Base-by-base conservation (phyloP, 2,329 filamentous ascomycete genomes). In the Penicillium sp. region DNA sequence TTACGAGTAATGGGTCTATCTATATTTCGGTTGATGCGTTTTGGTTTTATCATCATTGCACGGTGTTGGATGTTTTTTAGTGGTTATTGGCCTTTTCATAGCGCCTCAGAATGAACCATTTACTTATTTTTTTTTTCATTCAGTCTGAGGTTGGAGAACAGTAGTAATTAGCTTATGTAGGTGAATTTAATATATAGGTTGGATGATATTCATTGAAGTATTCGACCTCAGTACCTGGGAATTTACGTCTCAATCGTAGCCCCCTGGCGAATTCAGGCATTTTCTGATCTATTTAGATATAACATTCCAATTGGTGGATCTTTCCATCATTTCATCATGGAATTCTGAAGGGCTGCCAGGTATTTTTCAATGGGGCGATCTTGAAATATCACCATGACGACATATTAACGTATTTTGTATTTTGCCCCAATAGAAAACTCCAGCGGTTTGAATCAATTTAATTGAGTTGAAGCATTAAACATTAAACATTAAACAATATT, bases 1-100 rank as follows among this genome's bases (percentile, higher is more conserved):
- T 22, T 74, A 72, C 55, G 67, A 68, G 50, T 74, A 51, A 62
- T 49, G 32, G 48, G 9, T 42, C 31, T 38, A 13, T 31, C 2
- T 14, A 8, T 34, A 18, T 26, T 49, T 20, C 8, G n/a, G 37
- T 48, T 24, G 18, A 50, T 46, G 32, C 40, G 39, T 45, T 34
- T 26, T 22, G 18, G 9, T 29, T 53, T 43, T 22, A 14, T 47
- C 43, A 39, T 38, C 37, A 43, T 54, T 57, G 31, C 31, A 14
- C 31, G 50, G 55, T 39, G 32, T 56, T 57, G 18, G 46, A 20
- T 38, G 24, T 56, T 34, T 34, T 40, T 43, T 43, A 14, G 24
- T 32, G 29, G 24, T 44, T 22, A 52, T 3, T 22, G 32, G 18
- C 42, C 16, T 29, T 18, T n/a, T 31, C 6, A 14, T n/a, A 32